Evolutionary conservation across 1,284 basidiomycete species (phyloP), one percentile per base, ranked within the genome.

Genomic region (Ganoderma multipileum): DNA sequence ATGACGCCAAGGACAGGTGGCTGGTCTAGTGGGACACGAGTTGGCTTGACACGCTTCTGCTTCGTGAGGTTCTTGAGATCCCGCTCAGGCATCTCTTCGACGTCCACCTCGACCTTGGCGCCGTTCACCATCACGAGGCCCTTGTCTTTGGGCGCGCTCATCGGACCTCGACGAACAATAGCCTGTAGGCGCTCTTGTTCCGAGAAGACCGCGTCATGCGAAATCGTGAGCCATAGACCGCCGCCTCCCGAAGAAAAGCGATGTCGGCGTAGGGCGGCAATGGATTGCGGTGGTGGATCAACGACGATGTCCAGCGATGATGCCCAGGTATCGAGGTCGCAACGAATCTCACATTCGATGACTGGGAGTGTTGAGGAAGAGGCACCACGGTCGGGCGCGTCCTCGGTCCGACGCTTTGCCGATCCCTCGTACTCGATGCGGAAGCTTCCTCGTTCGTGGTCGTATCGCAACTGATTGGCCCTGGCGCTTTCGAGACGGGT

Each of bases 191-290:
- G 87, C 63, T 96, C 95, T 44, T 94, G 89, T 30, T 90, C 90
- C 2, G 95, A 87, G 66, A 91, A 87, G 20, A 91, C 83, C 2
- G 91, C 88, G 70, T 96, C 94, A 75, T 99, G 97, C 33, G 92
- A 94, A 74, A 99, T 86, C 0, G 95, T 97, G 28, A 99, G 82
- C 98, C 98, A 99, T n/a, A 98, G 82, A 0, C 97, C 97, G 9
- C 98, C 97, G 3, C 97, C 97, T 52, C 92, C 91, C 12, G 88
- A 85, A 0, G 95, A 96, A 12, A 99, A 85, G 23, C 92, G 88
- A 80, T 99, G 97, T 41, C 98, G 87, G 12, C 93, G 89, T 23
- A 99, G 85, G 69, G 94, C 96, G 1, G 92, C 90, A 47, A 97
- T 91, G 5, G 88, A 86, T 73, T 92, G 91, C 23, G 97, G 97